phyloP scores from a whole-genome alignment of 495 filamentous ascomycete genomes.

The Diplogelasinospora grovesii region DNA sequence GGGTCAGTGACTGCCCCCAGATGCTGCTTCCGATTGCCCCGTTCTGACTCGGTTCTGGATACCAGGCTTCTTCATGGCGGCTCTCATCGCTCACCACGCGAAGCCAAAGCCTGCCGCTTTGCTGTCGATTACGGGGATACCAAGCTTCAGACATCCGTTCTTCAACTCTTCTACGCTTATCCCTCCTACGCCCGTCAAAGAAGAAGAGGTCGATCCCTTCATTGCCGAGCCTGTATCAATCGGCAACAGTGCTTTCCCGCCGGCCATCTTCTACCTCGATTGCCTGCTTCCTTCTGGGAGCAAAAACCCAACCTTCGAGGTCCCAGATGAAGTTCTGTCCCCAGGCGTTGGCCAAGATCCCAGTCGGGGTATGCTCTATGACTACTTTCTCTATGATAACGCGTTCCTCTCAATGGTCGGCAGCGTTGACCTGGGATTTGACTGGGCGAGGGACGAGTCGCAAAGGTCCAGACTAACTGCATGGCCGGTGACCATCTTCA shows the following conservation, averaged over 20 bases:
- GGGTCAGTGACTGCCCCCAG: constrained; percentile 1
- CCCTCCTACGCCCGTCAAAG: constrained; percentile 9
- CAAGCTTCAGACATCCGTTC: constrained; percentile 18
- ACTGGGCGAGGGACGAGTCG: constrained; percentile 3
- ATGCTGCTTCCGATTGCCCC: not conserved
- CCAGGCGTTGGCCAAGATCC: not conserved
- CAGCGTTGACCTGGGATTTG: constrained; percentile 13
- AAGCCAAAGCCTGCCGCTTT: constrained; percentile 12
- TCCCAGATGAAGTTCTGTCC: not conserved
- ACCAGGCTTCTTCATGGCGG: constrained; percentile 18
- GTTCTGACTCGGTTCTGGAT: too few species aligned
- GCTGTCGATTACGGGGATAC: constrained; percentile 22
- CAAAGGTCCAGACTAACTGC: not conserved
- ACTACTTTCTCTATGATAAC: constrained; percentile 18
- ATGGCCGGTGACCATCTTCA: constrained; percentile 19
- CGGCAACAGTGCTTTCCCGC: constrained; percentile 1
- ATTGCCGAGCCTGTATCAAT: constrained; percentile 9
- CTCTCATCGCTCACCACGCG: constrained; percentile 16
- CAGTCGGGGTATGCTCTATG: constrained; percentile 11
- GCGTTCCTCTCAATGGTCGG: constrained; percentile 6
- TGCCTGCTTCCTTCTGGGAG: constrained; percentile 7
- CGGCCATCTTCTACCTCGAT: constrained; percentile 6
- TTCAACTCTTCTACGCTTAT: constrained; percentile 17
- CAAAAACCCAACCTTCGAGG: constrained; percentile 4
- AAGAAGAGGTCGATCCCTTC: constrained; percentile 8